Percentiles rank a stretch among this genome's conserved stretches.
These are phyloP conservation scores for Hygrophoropsis aurantiaca DNA, from an alignment of 768 basidiomycete genomes.

Conservation along the genomic window DNA sequence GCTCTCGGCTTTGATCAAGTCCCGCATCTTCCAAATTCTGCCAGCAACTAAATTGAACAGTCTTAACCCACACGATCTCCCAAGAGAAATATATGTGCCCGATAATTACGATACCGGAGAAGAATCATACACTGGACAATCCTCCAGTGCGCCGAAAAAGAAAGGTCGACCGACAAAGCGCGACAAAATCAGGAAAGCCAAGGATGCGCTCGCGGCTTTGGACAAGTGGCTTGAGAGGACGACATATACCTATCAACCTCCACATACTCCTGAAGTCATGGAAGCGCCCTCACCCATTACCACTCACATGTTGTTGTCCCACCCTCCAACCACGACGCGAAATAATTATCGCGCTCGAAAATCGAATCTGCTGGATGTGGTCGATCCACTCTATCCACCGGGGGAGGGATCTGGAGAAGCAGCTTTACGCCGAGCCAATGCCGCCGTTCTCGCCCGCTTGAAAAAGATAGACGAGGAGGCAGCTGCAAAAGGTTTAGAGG, in stretches of 20 bases:
- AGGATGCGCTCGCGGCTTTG: slow-evolving; percentile 46
- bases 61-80: slow-evolving; percentile 62
- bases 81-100: slow-evolving; percentile 62
- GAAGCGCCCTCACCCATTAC: slow-evolving; percentile 10
- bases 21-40: slow-evolving; percentile 57
- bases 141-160: slow-evolving; percentile 38
- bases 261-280: slow-evolving; percentile 5
- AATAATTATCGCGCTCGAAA: slow-evolving; percentile 46
- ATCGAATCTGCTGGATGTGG: slow-evolving; percentile 34
- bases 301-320: slow-evolving; percentile 33
- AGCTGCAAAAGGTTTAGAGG: slow-evolving; percentile 38
- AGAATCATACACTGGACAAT: neutral
- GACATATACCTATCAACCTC: slow-evolving; percentile 18
- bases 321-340: slow-evolving; percentile 32
- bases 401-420: slow-evolving; percentile 15
- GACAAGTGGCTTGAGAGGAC: slow-evolving; percentile 49
- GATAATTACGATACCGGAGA: slow-evolving; percentile 22
- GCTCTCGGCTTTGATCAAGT: slow-evolving; percentile 45
- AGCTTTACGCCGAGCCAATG: slow-evolving; percentile 47
- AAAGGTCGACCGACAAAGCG: slow-evolving; percentile 65
- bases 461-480: slow-evolving; percentile 50
- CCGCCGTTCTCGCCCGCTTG: slow-evolving; percentile 51
- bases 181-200: slow-evolving; percentile 56
- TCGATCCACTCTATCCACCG: slow-evolving; percentile 26
- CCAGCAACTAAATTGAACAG: slow-evolving; percentile 51